Evolutionary conservation across 192 early-diverging fungal genomes (phyloP), one percentile per base, ranked within the genome.

Genomic region (Mortierella claussenii): DNA sequence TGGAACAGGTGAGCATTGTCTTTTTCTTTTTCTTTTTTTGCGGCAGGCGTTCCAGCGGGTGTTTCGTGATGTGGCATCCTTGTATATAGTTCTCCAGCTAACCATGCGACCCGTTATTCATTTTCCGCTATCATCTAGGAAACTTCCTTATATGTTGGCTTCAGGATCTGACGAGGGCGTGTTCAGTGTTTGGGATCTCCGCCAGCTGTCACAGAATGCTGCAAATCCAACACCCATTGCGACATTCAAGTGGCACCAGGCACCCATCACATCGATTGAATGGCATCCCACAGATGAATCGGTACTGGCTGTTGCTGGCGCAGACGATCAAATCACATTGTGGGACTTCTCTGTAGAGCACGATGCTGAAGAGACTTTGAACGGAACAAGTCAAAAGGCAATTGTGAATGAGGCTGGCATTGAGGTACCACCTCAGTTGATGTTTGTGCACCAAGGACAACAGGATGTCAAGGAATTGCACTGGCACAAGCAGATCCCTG

Each of bases 311-410:
- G 96, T 95, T 34, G 79, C 92, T 17, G 97, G 97, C 7, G 96
- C 92, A 12, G 97, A 99, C 80, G 90, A 99, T 71, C 97, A 99
- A 84, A 70, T 97, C 48, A 96, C 97, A 31, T 69, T 99, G 31
- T 99, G 97, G 97, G 97, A 99, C 80, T 84, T 99, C 55, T 93
- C 95, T n/a, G 91, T 98, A 11, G 97, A 99, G 80, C 86, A 90
- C 36, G 97, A 99, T 78, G 86, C 91, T 8, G 97, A 98, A 79
- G 95, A 98, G 80, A 87, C 89, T 47, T 83, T 85, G 5, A 86
- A 83, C 47, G 73, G 73, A 54, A 57, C 58, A 40, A 76, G 53
- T 61, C 61, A 80, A 79, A 66, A 55, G 82, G 85, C 55, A 65
- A 78, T 89, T 24, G 80, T 85, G 17, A 82, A 82, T 40, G 92